Evolutionary conservation across 2,329 filamentous ascomycete genomes (phyloP), one percentile per base, ranked within the genome.

Genomic region (Colletotrichum caudatum): DNA sequence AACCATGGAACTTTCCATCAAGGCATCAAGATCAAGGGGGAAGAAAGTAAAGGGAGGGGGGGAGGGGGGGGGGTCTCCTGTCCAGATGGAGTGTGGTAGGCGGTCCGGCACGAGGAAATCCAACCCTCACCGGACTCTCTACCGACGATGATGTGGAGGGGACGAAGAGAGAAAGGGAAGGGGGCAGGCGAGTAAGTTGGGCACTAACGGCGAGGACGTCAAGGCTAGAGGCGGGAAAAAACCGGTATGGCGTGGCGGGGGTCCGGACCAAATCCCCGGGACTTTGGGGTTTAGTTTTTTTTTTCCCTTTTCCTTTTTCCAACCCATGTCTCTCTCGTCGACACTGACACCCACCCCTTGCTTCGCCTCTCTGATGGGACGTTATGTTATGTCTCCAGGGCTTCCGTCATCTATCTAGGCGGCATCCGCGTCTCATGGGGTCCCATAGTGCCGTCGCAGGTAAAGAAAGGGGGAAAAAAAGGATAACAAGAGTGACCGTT

Each of bases 1-100:
- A 54, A 54, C 29, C 51, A 54, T 54, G 29, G 29, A 54, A 54
- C 26, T 8, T 54, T 54, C 51, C 51, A 54, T 54, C 51, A n/a
- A 54, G 51, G 46, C 44, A 46, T n/a, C 44, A 11, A n/a, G 20
- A 20, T 6, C 16, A 12, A 4, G 16, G 16, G n/a, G 9, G n/a
- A 20, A 1, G 20, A 8, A 2, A 50, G 41, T 44, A 6, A 20
- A 44, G 18, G 41, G 41, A 18, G 41, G 12, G 41, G 41, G 6
- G 11, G 3, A 16, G 39, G 39, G 39, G 39, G 39, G 39, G 23
- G 50, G 41, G 23, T 14, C 5, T 29, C 5, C 7, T 2, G n/a
- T 23, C 44, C 44, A 12, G 20, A 48, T 23, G 20, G 20, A 11
- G 3, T n/a, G 44, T n/a, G 20, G 44, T 23, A 23, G 11, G 44